Evolutionary conservation across 2,329 filamentous ascomycete genomes (phyloP).

Genomic region (Monilinia polystroma): DNA sequence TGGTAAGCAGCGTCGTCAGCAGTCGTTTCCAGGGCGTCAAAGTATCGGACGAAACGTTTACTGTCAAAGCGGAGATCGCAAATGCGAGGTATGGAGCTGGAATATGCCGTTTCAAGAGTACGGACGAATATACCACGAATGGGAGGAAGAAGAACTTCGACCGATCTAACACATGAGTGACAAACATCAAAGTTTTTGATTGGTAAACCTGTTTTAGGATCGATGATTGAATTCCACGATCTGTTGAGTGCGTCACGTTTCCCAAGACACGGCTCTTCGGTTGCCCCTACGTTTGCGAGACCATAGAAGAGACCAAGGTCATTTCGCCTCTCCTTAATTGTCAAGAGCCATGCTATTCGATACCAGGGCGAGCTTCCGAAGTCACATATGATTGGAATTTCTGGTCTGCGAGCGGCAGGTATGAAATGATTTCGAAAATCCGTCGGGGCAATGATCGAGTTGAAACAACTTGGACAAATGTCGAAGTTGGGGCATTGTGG

Average conservation of each 20-base stretch:
- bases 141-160: constrained; percentile 72
- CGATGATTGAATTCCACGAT: constrained; percentile 73
- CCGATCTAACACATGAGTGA: constrained; percentile 66
- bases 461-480: constrained; percentile 80
- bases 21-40: constrained; percentile 58
- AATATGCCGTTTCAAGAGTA: constrained; percentile 35
- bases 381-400: constrained; percentile 66
- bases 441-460: constrained; percentile 65
- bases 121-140: constrained; percentile 64
- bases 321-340: constrained; percentile 64
- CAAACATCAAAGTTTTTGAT: constrained; percentile 75
- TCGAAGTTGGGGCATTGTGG: constrained; percentile 68
- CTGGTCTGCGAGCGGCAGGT: constrained; percentile 56
- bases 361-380: constrained; percentile 79
- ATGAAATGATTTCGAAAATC: constrained; percentile 67
- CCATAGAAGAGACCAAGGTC: constrained; percentile 69
- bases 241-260: constrained; percentile 52
- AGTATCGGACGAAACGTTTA: constrained; percentile 57
- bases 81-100: constrained; percentile 51
- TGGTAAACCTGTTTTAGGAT: constrained; percentile 62
- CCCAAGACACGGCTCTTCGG: constrained; percentile 58
- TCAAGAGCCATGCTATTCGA: constrained; percentile 79
- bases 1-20: constrained; percentile 50
- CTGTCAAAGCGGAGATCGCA: constrained; percentile 69
- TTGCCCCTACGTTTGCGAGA: constrained; percentile 62